A percentile compares a stretch with the other conserved stretches of the same genome.
Evolutionary conservation across 2,329 filamentous ascomycete genomes (phyloP).

Genomic region (Neurospora sp.): DNA sequence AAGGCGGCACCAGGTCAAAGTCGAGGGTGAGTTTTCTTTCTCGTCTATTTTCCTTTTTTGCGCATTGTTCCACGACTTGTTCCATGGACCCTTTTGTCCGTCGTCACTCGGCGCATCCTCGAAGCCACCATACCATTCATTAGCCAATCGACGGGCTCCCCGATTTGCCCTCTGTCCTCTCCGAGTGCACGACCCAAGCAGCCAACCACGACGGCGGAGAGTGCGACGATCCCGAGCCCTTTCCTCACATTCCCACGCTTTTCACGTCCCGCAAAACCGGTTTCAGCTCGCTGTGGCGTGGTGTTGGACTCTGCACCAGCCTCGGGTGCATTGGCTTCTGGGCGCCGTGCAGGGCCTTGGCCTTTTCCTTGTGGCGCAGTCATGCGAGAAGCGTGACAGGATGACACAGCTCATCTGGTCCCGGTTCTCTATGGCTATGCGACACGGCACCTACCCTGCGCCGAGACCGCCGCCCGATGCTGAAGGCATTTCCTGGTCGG

Average conservation of each 20-base stretch:
- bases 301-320: background rate
- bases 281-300: background rate
- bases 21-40: constrained; percentile 64
- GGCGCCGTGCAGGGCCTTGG: background rate
- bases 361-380: background rate
- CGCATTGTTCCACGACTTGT: constrained; percentile 2
- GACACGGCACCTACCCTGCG: background rate
- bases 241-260: background rate
- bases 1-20: constrained; percentile 82
- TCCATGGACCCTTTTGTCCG: background rate
- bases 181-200: background rate
- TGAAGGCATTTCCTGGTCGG: background rate
- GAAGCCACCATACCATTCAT: constrained; percentile 1
- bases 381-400: background rate
- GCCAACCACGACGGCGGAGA: background rate
- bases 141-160: background rate
- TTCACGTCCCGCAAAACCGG: background rate
- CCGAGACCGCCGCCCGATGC: background rate
- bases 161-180: background rate
- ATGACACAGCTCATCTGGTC: background rate
- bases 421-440: background rate
- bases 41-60: constrained; percentile 9
- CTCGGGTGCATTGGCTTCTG: background rate
- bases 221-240: background rate
- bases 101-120: background rate